These are phyloP conservation scores for Aspergillus brasiliensis DNA, from an alignment of 2,329 filamentous ascomycete species.

Conservation along the genomic window DNA sequence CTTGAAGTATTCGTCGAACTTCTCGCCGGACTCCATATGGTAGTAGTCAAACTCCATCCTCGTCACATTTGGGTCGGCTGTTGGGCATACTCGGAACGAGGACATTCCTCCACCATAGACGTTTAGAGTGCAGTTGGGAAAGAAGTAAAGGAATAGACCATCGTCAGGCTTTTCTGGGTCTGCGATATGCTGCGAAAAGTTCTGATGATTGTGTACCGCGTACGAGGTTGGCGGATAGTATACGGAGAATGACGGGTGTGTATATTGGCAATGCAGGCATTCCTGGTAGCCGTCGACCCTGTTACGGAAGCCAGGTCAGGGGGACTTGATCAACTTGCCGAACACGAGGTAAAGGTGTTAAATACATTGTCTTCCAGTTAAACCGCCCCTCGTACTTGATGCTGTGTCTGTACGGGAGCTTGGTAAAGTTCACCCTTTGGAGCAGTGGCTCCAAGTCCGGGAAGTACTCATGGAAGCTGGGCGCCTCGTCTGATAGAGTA, in stretches of 20 bases:
- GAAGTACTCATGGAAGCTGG: conserved; percentile 57
- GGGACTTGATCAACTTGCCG: neutral
- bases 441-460: conserved; percentile 54
- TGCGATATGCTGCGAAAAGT: conserved; percentile 60
- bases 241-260: conserved; percentile 58
- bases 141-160: conserved; percentile 61
- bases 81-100: conserved; percentile 58
- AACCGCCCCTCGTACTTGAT: conserved; percentile 60
- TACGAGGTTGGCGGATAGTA: conserved; percentile 60
- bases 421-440: conserved; percentile 56
- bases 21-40: conserved; percentile 52
- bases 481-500: conserved; percentile 52
- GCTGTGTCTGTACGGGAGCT: conserved; percentile 54
- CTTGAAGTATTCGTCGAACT: conserved; percentile 59
- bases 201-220: conserved; percentile 55
- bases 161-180: conserved; percentile 56
- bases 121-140: conserved; percentile 59
- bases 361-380: conserved; percentile 62
- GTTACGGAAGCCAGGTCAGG: neutral
- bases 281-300: conserved; percentile 62
- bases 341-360: neutral
- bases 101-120: conserved; percentile 62
- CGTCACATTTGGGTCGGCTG: conserved; percentile 51
- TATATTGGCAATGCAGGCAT: conserved; percentile 62
- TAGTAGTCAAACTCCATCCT: conserved; percentile 64